These are phyloP conservation scores for Flaveria linearis DNA, from an alignment of 129 eudicot species.

Conservation along the genomic window DNA sequence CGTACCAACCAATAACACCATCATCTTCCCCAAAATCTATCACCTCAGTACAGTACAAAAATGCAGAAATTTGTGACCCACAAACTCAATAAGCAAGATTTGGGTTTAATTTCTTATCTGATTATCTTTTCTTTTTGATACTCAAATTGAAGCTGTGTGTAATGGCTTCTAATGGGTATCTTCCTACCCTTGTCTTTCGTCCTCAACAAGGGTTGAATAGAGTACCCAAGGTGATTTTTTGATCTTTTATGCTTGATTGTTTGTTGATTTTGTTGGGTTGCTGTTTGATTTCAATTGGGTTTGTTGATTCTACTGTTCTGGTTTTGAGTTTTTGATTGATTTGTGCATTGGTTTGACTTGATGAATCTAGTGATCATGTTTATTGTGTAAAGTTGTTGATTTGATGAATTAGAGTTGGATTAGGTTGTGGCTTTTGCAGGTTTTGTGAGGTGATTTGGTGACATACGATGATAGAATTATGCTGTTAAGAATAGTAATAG, in stretches of 20 bases:
- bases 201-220: constrained; percentile 44
- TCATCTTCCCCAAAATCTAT: constrained; percentile 24
- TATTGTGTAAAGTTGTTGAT: constrained; percentile 16
- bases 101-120: constrained; percentile 8
- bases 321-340: constrained; percentile 3
- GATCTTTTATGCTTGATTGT: not conserved
- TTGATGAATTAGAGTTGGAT: constrained; percentile 20
- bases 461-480: too few species aligned
- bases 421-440: not conserved
- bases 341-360: not conserved
- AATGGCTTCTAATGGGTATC: constrained; percentile 73
- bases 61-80: constrained; percentile 32
- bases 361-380: not conserved
- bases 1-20: constrained; percentile 35
- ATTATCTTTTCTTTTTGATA: not conserved
- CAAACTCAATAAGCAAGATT: constrained; percentile 30
- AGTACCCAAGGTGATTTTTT: constrained; percentile 46
- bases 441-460: not conserved
- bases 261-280: not conserved
- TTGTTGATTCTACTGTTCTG: not conserved
- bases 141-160: constrained; percentile 49
- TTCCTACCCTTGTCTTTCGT: constrained; percentile 46
- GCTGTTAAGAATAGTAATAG: too few species aligned
- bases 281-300: not conserved
- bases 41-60: constrained; percentile 23